phyloP scores from a whole-genome alignment of 2,329 filamentous ascomycete genomes.

The Chaetomium globosum region DNA sequence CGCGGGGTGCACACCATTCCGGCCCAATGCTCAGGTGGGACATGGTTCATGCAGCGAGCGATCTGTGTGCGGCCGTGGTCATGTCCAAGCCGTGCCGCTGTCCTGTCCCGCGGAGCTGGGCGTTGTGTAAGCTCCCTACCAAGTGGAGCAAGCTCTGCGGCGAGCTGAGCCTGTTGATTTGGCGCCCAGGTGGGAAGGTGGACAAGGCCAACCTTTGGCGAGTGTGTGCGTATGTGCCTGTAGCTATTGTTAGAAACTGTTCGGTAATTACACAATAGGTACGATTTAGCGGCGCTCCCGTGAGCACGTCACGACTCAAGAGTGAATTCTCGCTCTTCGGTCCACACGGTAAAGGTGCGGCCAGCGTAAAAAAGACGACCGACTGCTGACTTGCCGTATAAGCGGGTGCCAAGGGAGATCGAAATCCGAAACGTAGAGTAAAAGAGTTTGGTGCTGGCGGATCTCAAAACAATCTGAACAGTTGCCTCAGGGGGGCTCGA shows the following conservation, averaged over 20 bases:
- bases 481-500: conserved; percentile 2
- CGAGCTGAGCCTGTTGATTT: neutral
- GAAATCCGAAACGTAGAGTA: conserved; percentile 15
- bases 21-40: conserved; percentile 9
- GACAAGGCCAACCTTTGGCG: neutral
- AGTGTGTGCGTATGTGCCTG: neutral
- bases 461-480: conserved; percentile 21
- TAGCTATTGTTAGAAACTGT: conserved; percentile 15
- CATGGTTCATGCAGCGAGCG: conserved; percentile 21
- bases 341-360: neutral
- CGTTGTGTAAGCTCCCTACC: neutral
- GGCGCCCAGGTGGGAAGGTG: conserved; percentile 9
- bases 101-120: neutral
- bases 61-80: conserved; percentile 11
- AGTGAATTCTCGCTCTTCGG: neutral
- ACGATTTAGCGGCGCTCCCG: neutral
- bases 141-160: conserved; percentile 6
- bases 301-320: neutral
- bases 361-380: neutral
- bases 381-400: neutral
- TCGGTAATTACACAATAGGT: neutral
- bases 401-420: conserved; percentile 21
- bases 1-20: neutral
- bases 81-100: neutral
- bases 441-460: neutral